Conservation (phyloP, 768 basidiomycete species). For the Mycena indigotica region DNA sequence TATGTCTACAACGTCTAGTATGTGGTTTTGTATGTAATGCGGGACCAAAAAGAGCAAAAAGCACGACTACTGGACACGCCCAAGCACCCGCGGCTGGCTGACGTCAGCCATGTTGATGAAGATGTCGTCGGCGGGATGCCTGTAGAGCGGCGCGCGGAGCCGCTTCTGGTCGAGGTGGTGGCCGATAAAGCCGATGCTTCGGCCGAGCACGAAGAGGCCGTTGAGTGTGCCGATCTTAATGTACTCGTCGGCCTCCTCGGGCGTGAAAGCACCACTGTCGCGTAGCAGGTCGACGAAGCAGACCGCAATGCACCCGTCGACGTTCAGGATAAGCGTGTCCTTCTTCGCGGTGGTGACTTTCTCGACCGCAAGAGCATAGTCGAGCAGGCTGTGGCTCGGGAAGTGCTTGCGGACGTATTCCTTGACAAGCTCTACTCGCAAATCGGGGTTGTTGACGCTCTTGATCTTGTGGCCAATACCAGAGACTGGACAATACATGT, state of each 20-base stretch:
- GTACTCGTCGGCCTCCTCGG: constrained; percentile 96
- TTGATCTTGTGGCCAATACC: constrained; percentile 99
- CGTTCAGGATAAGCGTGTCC: constrained; percentile 97
- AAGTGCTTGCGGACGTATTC: constrained; percentile 95
- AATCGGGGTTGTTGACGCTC: constrained; percentile 94
- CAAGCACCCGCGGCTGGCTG: constrained; percentile 78
- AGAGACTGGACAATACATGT: constrained; percentile 55
- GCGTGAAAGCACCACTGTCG: constrained; percentile 90
- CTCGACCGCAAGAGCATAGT: constrained; percentile 96
- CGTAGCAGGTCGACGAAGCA: constrained; percentile 95
- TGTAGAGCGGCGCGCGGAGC: constrained; percentile 88
- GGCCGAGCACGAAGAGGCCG: constrained; percentile 95
- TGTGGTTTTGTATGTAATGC: neutral
- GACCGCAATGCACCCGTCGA: constrained; percentile 93
- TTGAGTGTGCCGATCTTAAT: constrained; percentile 96
- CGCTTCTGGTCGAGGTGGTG: constrained; percentile 97
- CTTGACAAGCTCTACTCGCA: constrained; percentile 91
- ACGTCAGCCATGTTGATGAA: constrained; percentile 93
- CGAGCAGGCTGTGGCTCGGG: constrained; percentile 90
- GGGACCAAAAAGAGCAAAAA: neutral
- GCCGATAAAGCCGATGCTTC: constrained; percentile 97
- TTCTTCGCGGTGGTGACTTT: constrained; percentile 98
- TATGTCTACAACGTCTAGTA: constrained; percentile 1
- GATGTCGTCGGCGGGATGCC: constrained; percentile 93
- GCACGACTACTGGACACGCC: constrained; percentile 41